Evolutionary conservation across 78 protist species (phyloP), one percentile per base, ranked within the genome.

Genomic region (Emiliania huxleyi): DNA sequence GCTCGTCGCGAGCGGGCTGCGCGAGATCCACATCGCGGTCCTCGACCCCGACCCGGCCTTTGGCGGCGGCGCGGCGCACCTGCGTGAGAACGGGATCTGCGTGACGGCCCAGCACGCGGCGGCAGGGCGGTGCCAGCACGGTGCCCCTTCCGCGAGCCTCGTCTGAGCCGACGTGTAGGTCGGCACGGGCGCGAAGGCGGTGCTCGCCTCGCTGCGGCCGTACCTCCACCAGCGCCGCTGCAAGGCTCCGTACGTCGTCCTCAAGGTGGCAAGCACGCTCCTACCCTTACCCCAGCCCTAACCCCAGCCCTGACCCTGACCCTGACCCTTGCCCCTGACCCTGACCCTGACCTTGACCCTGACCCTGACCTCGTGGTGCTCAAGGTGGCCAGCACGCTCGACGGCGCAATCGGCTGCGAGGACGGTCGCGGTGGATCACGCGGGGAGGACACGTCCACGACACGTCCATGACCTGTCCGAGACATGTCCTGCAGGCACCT

Each of bases 41-140:
- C 22, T 29, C 42, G 95, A 93, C 87, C 95, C 95, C 26, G 95
- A 93, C 90, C 56, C 42, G 33, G 19, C 29, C n/a, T 95, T 93
- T 25, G 44, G 75, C 77, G 35, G 23, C 23, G 95, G 93, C 42
- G 37, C 73, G n/a, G 56, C 25, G 22, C n/a, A 8, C 35, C n/a
- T 93, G 40, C 38, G 49, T 18, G 8, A 5, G 40, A 25, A 37
- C 6, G 95, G 92, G n/a, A 69, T 93, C 46, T 8, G 21, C 12
- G 71, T 56, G 35, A 56, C 71, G 6, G n/a, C n/a, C n/a, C n/a
- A n/a, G n/a, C n/a, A n/a, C n/a, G n/a, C n/a, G n/a, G n/a, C n/a
- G n/a, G n/a, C n/a, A n/a, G n/a, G n/a, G n/a, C n/a, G n/a, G n/a
- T n/a, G n/a, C n/a, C n/a, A n/a, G n/a, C n/a, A n/a, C n/a, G n/a